Evolutionary conservation across 164 flowering plant genomes (phyloP), one percentile per base, ranked within the genome.

Genomic region (Vitis rotundifolia): DNA sequence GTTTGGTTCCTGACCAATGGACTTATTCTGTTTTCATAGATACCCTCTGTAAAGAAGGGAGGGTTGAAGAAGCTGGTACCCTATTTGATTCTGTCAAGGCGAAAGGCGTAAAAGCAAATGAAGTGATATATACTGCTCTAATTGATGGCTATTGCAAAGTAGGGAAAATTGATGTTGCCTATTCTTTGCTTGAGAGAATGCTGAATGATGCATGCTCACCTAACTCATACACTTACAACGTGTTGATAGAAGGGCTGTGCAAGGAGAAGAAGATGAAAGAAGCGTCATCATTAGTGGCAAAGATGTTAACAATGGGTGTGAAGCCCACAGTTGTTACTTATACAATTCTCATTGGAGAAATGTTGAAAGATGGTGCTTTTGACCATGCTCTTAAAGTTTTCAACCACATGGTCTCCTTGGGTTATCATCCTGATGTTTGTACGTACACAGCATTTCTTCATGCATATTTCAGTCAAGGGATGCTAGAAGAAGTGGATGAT

Each of bases 91-190:
- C 92, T 51, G 77, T 93, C 6, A 55, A 71, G 56, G 85, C 80
- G 71, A 87, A 89, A 72, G 84, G 84, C 11, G 66, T 88, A 53
- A 81, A 82, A 58, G 74, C 87, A 29, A 88, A 91, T 79, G 90
- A 79, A 66, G 86, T 85, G 14, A 86, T 86, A 11, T 91, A 82
- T 74, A 87, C 92, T 68, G 76, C 91, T 66, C 58, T 93, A 73
- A 87, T 93, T 74, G 90, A 88, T 78, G 98, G 97, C 9, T 85
- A 81, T 61, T 88, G 91, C 80, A 87, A 87, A 73, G 75, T 68
- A 9, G 91, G 84, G 57, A 87, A 83, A 71, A 44, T 83, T 8
- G 83, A 79, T 16, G 64, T 61, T 77, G 98, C 90, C 50, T 66
- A 56, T 48, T 55, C 63, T 3, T 71, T 92, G 77, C 71, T 89